Conservation (phyloP, 495 filamentous ascomycete genomes). For the Pyrenopolyporus hunteri region DNA sequence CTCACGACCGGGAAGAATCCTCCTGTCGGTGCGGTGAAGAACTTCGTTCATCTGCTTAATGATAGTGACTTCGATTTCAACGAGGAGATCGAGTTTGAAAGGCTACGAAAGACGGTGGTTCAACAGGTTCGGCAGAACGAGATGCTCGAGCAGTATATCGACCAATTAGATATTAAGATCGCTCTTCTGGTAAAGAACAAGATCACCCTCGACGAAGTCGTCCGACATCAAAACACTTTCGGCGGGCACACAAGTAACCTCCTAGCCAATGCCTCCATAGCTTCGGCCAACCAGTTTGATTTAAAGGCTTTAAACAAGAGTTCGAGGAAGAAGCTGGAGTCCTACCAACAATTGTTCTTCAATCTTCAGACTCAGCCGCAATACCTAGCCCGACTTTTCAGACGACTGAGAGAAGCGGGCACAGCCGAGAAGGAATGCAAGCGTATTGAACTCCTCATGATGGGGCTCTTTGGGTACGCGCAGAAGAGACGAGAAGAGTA, state of each 20-base stretch:
- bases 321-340: constrained; percentile 90
- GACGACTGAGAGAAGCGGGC: constrained; percentile 79
- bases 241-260: constrained; percentile 89
- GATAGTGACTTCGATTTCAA: constrained; percentile 99
- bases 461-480: constrained; percentile 96
- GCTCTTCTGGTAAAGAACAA: constrained; percentile 98
- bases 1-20: constrained; percentile 96
- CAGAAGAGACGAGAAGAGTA: constrained; percentile 97
- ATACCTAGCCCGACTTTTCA: constrained; percentile 89
- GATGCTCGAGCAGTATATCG: constrained; percentile 95
- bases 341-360: constrained; percentile 98
- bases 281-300: constrained; percentile 91
- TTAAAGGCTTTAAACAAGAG: constrained; percentile 97
- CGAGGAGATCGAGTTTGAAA: constrained; percentile 95
- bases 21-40: constrained; percentile 93
- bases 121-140: constrained; percentile 98
- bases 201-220: constrained; percentile 97
- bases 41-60: constrained; percentile 96
- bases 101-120: constrained; percentile 89
- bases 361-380: constrained; percentile 95
- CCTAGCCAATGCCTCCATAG: constrained; percentile 83
- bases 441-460: constrained; percentile 87
- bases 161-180: constrained; percentile 98
- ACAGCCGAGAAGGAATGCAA: constrained; percentile 92
- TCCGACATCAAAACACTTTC: constrained; percentile 95